A percentile compares a stretch with the other conserved stretches of the same genome.
Evolutionary conservation across 2,329 filamentous ascomycete species (phyloP).

Genomic region (Stemphylium lycopersici): DNA sequence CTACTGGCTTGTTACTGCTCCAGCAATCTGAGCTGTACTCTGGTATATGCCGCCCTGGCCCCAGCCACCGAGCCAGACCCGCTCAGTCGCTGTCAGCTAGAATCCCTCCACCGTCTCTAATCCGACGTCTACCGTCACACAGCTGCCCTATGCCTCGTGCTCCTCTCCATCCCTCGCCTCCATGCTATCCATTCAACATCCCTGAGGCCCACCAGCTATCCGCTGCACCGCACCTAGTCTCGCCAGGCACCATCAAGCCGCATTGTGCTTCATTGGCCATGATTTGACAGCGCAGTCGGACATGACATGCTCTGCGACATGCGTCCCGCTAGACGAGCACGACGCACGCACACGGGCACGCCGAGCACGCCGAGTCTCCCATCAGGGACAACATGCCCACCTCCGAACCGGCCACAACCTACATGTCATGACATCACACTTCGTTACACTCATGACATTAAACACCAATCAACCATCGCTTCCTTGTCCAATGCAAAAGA

Average conservation of each 20-base stretch:
- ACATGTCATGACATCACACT: conserved; percentile 6
- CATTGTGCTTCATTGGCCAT: not conserved
- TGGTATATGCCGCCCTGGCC: no score
- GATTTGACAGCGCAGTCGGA: not conserved
- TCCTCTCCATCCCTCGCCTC: not conserved
- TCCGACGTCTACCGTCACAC: conserved; percentile 18
- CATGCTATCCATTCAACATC: not conserved
- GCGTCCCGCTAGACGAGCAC: conserved; percentile 1
- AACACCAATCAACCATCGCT: no score
- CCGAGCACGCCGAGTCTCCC: not conserved
- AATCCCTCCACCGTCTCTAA: conserved; percentile 20
- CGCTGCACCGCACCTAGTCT: no score
- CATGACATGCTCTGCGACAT: not conserved
- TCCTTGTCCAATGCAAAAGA: no score
- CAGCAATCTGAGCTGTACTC: no score
- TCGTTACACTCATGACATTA: not conserved
- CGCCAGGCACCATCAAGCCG: no score
- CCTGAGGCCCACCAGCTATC: not conserved
- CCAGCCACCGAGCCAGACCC: conserved; percentile 4
- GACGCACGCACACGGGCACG: no score
- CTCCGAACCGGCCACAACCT: not conserved
- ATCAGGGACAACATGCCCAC: not conserved
- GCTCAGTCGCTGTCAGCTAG: conserved; percentile 18
- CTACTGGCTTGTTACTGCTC: no score
- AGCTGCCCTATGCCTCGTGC: no score